phyloP scores from a whole-genome alignment of 1,284 basidiomycete species.

The Ganoderma multipileum region DNA sequence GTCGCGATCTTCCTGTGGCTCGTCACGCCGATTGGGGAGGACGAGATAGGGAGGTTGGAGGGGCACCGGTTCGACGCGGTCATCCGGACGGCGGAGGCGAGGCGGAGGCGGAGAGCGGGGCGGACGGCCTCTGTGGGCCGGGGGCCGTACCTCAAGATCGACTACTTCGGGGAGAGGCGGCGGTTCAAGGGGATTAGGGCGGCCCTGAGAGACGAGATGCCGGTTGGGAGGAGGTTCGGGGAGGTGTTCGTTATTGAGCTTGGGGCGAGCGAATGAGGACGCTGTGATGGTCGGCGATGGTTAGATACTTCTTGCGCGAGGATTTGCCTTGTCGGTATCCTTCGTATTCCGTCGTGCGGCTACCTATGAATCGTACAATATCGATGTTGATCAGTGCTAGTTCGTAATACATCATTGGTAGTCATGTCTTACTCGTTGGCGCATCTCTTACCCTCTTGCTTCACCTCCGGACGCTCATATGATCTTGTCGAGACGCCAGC shows the following conservation, averaged over 20 bases:
- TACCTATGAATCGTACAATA: too few species aligned
- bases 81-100: not conserved
- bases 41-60: slow-evolving; percentile 2
- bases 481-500: too few species aligned
- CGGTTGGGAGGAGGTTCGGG: slow-evolving; percentile 16
- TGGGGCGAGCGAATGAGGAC: not conserved
- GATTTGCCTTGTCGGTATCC: too few species aligned
- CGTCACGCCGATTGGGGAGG: slow-evolving; percentile 12
- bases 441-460: too few species aligned
- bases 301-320: too few species aligned
- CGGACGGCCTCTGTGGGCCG: slow-evolving; percentile 4
- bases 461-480: too few species aligned
- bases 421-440: too few species aligned
- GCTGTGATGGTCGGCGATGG: too few species aligned
- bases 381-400: too few species aligned
- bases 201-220: slow-evolving; percentile 11
- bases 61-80: slow-evolving; percentile 4
- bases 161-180: slow-evolving; percentile 18
- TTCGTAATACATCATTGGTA: too few species aligned
- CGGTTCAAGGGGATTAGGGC: slow-evolving; percentile 15
- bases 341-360: too few species aligned
- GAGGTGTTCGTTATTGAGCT: slow-evolving; percentile 23
- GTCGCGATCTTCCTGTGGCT: slow-evolving; percentile 16
- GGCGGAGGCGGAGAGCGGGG: not conserved
- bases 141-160: slow-evolving; percentile 17